phyloP scores from a whole-genome alignment of 345 rosid species.

The Excoecaria agallocha region DNA sequence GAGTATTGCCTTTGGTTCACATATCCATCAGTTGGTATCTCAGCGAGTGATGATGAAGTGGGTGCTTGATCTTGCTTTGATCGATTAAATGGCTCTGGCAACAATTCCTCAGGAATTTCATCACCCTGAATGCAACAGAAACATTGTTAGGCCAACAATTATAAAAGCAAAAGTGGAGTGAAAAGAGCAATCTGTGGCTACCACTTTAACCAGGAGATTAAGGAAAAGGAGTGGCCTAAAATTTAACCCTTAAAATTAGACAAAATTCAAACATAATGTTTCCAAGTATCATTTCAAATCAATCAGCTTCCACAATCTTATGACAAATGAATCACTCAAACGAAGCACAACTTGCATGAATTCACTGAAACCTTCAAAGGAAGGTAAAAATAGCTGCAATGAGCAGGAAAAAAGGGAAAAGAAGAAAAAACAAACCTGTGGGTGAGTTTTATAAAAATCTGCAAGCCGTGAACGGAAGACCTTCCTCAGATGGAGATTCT shows the following conservation, averaged over 20 bases:
- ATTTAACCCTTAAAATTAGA: no score
- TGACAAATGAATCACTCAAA: background rate
- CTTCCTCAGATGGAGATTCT: slow-evolving; percentile 51
- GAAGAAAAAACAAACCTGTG: slow-evolving; percentile 43
- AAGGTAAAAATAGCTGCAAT: background rate
- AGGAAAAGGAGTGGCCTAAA: no score
- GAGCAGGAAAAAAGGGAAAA: background rate
- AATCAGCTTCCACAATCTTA: background rate
- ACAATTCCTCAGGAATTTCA: slow-evolving; percentile 66
- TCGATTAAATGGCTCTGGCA: slow-evolving; percentile 67
- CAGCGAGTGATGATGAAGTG: slow-evolving; percentile 14
- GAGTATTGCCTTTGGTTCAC: background rate
- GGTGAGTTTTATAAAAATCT: slow-evolving; percentile 55
- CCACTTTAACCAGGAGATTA: background rate
- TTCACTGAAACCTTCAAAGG: background rate
- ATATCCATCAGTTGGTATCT: slow-evolving; percentile 1
- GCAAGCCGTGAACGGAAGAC: slow-evolving; percentile 57
- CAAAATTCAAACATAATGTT: background rate
- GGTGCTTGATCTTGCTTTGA: slow-evolving; percentile 19
- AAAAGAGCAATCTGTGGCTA: background rate
- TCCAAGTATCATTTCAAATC: background rate
- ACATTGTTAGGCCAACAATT: background rate
- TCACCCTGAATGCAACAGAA: slow-evolving; percentile 46
- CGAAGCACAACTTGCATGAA: background rate
- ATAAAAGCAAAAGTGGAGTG: background rate